Evolutionary conservation across 2,329 filamentous ascomycete genomes (phyloP).

Genomic region (Pseudocercospora macadamiae): DNA sequence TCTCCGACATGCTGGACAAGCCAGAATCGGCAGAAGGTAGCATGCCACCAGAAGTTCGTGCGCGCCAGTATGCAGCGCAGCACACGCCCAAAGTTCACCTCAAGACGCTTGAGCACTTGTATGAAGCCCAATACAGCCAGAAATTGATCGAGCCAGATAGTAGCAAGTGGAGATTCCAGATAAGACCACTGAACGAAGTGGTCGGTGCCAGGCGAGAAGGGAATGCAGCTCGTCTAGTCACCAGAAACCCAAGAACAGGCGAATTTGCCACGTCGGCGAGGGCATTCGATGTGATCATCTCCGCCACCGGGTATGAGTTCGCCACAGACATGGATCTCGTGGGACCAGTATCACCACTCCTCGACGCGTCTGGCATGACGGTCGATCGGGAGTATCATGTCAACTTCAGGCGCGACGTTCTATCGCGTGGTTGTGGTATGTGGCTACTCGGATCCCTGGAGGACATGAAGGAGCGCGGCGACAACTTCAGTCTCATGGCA

Average conservation of each 20-base stretch:
- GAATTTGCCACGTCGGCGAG: slow-evolving; percentile 12
- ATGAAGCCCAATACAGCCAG: slow-evolving; percentile 31
- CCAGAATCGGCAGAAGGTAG: slow-evolving; percentile 15
- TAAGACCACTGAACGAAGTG: slow-evolving; percentile 22
- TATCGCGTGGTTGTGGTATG: slow-evolving; percentile 25
- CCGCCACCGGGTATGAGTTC: slow-evolving; percentile 26
- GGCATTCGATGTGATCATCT: slow-evolving; percentile 28
- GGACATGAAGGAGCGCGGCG: slow-evolving; percentile 22
- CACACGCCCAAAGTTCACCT: slow-evolving; percentile 26
- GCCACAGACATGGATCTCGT: slow-evolving; percentile 20
- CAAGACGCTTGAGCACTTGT: slow-evolving; percentile 28
- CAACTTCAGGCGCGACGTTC: slow-evolving; percentile 27
- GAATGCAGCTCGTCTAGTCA: slow-evolving; percentile 19
- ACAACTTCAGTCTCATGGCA: slow-evolving; percentile 27
- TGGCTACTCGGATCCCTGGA: slow-evolving; percentile 31
- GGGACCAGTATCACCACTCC: slow-evolving; percentile 17
- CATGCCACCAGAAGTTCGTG: slow-evolving; percentile 27
- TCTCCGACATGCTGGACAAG: slow-evolving; percentile 19
- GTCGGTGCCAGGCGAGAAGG: slow-evolving; percentile 16
- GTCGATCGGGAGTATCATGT: slow-evolving; percentile 30
- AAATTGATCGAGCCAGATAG: slow-evolving; percentile 25
- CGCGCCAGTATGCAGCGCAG: slow-evolving; percentile 13
- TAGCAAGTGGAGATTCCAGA: slow-evolving; percentile 27
- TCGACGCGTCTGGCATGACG: slow-evolving; percentile 22
- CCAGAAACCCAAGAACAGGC: slow-evolving; percentile 23